phyloP scores from a whole-genome alignment of 2,329 filamentous ascomycete species.

The Apiospora kogelbergensis region DNA sequence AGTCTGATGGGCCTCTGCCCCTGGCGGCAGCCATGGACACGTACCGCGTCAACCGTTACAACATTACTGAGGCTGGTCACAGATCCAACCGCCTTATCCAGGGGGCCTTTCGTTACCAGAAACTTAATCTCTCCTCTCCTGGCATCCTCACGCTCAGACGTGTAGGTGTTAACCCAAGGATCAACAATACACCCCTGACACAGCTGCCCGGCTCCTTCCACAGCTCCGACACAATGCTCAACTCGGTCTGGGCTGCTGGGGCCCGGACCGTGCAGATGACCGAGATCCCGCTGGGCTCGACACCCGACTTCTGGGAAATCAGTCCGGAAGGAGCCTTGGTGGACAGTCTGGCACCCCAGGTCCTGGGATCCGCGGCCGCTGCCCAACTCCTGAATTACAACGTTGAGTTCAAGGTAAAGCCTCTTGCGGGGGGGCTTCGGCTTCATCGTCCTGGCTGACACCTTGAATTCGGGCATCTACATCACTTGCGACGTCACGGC shows the following conservation, averaged over 20 bases:
- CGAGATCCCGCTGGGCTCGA: constrained; percentile 26
- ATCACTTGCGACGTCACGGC: constrained; percentile 24
- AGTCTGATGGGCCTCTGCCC: constrained; percentile 33
- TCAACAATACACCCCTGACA: constrained; percentile 22
- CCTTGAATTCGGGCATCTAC: constrained; percentile 30
- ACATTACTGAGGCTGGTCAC: constrained; percentile 25
- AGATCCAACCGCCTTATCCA: constrained; percentile 35
- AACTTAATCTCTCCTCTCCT: constrained; percentile 33
- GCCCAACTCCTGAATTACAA: constrained; percentile 22
- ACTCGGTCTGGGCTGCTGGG: constrained; percentile 29
- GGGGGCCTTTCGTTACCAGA: constrained; percentile 37
- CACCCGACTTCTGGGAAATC: constrained; percentile 29
- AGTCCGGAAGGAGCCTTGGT: constrained; percentile 27
- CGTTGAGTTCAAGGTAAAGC: constrained; percentile 28
- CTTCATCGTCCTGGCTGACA: constrained; percentile 30
- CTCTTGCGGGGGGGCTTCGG: constrained; percentile 29
- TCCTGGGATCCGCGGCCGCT: constrained; percentile 17
- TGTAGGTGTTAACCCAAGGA: constrained; percentile 28
- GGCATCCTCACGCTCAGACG: constrained; percentile 26
- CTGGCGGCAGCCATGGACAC: constrained; percentile 38
- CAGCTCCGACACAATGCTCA: constrained; percentile 28
- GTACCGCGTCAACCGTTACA: constrained; percentile 35
- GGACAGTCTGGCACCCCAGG: constrained; percentile 28
- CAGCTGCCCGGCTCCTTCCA: constrained; percentile 29
- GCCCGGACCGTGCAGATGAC: constrained; percentile 33